Conservation (phyloP, 805 yeast genomes). For the Kluyveromyces nonfermentans region DNA sequence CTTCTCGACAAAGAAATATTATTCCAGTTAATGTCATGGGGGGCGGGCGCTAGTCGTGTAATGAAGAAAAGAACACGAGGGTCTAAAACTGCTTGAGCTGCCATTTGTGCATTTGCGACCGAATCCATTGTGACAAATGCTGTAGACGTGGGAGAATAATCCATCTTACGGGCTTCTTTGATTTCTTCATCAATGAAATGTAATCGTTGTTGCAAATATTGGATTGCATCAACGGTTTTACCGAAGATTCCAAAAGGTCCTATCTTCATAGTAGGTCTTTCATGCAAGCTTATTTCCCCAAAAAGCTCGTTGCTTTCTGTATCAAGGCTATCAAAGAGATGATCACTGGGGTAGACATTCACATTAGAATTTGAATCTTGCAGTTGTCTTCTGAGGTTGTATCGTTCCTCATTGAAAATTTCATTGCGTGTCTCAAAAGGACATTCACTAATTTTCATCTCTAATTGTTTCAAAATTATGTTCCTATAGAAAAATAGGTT, state of each 20-base stretch:
- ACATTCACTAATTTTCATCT: conserved; percentile 36
- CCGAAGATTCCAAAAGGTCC: conserved; percentile 63
- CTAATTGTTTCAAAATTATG: conserved; percentile 46
- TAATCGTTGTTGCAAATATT: conserved; percentile 59
- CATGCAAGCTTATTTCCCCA: conserved; percentile 24
- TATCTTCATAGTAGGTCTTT: conserved; percentile 53
- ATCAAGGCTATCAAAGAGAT: conserved; percentile 4
- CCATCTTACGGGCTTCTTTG: conserved; percentile 48
- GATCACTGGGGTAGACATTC: not conserved
- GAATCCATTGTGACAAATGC: conserved; percentile 94
- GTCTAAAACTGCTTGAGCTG: conserved; percentile 90
- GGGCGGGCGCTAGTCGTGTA: conserved; percentile 87
- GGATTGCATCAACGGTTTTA: conserved; percentile 69
- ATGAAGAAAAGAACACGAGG: conserved; percentile 80
- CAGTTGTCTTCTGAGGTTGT: conserved; percentile 11
- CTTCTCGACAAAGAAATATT: conserved; percentile 72
- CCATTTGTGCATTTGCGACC: conserved; percentile 92
- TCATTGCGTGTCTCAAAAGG: conserved; percentile 19
- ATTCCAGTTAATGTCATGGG: conserved; percentile 91
- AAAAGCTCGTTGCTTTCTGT: conserved; percentile 17
- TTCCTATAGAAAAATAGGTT: conserved; percentile 51
- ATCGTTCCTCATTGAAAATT: conserved; percentile 19
- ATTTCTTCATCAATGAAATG: conserved; percentile 66
- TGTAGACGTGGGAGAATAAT: conserved; percentile 75
- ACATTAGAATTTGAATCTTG: not conserved